Conservation (phyloP, 352 stramenopile genomes). For the Globisporangium radiosum region DNA sequence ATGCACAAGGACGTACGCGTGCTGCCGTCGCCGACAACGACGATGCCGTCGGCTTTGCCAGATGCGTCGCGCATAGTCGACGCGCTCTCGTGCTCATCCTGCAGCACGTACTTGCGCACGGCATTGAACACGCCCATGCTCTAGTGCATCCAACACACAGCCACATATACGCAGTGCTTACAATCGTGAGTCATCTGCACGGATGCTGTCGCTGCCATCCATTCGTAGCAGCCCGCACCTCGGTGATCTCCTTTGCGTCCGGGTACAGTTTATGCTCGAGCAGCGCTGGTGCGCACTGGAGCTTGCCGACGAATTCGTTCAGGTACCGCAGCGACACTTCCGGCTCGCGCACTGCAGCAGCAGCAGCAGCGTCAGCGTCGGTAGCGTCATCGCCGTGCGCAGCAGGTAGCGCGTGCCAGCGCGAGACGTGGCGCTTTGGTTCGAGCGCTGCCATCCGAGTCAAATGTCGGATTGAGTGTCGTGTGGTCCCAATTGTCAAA, state of each 20-base stretch:
- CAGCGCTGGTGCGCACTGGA: conserved; percentile 63
- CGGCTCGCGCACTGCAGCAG: not conserved
- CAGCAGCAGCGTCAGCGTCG: not conserved
- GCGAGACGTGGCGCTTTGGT: conserved; percentile 26
- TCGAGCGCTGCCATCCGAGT: conserved; percentile 5
- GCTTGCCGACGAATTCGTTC: conserved; percentile 78
- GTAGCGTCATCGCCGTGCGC: conserved; percentile 1
- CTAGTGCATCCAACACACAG: conserved; percentile 16
- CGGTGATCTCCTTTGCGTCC: conserved; percentile 79
- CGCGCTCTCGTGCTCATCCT: conserved; percentile 13
- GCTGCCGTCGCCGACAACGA: conserved; percentile 75
- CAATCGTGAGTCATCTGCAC: not conserved
- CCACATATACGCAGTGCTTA: not conserved
- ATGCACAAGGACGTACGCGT: conserved; percentile 40
- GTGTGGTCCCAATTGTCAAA: too few species aligned
- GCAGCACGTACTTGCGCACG: conserved; percentile 55
- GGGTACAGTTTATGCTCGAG: conserved; percentile 72
- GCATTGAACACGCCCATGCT: conserved; percentile 85
- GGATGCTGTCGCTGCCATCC: not conserved
- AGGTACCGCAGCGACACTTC: conserved; percentile 70
- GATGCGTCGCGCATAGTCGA: not conserved
- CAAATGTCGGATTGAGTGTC: too few species aligned
- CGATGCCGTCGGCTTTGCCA: conserved; percentile 51
- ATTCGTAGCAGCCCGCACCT: conserved; percentile 25
- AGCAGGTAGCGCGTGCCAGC: conserved; percentile 14